Evolutionary conservation across 805 yeast genomes (phyloP).

Genomic region (Sugiyamaella marilandica): DNA sequence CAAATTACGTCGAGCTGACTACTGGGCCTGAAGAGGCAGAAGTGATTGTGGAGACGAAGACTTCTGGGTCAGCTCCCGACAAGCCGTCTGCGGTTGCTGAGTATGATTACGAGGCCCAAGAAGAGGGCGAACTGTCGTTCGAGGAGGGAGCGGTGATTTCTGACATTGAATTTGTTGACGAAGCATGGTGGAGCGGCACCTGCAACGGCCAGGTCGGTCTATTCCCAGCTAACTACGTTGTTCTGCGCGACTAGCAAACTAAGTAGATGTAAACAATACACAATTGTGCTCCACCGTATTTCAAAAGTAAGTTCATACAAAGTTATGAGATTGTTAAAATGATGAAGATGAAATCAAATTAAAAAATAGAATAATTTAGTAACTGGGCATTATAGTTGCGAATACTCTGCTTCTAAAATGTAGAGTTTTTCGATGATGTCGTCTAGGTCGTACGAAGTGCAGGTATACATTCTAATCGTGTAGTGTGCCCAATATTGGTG

Average conservation of each 20-base stretch:
- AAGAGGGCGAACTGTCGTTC: constrained; percentile 85
- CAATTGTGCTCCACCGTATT: no score
- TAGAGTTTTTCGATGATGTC: no score
- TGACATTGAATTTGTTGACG: constrained; percentile 84
- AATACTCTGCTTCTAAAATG: no score
- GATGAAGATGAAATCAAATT: no score
- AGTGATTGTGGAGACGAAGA: constrained; percentile 12
- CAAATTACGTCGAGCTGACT: constrained; percentile 66
- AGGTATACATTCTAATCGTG: no score
- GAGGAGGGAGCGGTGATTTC: constrained; percentile 76
- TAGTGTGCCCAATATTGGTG: no score
- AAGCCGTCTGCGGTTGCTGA: constrained; percentile 57
- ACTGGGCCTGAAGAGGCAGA: constrained; percentile 25
- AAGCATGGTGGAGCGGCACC: constrained; percentile 96
- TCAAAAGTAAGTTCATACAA: no score
- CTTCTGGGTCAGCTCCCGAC: constrained; percentile 24
- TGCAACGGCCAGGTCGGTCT: constrained; percentile 73
- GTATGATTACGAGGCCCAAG: constrained; percentile 82
- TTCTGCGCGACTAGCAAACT: constrained; percentile 17
- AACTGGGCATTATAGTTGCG: no score
- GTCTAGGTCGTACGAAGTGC: no score
- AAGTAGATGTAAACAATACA: no score
- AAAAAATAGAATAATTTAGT: background rate
- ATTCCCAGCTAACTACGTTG: constrained; percentile 89
- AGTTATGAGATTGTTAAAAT: no score